phyloP scores from a whole-genome alignment of 73 alveolate genomes.

The Tetrahymena thermophila region DNA sequence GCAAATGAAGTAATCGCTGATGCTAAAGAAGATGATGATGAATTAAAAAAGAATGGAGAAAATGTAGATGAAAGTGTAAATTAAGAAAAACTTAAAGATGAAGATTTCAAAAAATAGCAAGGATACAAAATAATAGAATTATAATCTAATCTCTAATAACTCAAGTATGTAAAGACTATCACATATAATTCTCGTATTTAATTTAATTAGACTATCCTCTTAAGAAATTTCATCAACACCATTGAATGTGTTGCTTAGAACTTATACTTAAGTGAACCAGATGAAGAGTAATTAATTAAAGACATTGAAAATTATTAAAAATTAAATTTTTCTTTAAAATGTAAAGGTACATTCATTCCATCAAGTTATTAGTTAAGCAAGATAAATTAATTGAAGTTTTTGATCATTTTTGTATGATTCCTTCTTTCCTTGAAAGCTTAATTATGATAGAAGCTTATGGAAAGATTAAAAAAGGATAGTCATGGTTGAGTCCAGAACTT shows the following conservation, averaged over 20 bases:
- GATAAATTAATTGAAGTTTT: background rate
- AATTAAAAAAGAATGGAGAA: background rate
- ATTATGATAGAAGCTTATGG: background rate
- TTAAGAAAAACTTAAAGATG: background rate
- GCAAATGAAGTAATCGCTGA: background rate
- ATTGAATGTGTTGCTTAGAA: background rate
- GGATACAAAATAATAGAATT: background rate
- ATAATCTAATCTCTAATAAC: background rate
- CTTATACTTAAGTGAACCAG: background rate
- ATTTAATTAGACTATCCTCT: background rate
- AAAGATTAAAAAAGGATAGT: background rate
- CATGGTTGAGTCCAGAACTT: background rate
- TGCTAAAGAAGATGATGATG: background rate
- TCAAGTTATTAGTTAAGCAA: background rate
- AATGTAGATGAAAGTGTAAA: background rate
- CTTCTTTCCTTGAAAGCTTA: background rate
- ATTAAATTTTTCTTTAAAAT: background rate
- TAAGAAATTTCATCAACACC: background rate
- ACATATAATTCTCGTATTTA: background rate
- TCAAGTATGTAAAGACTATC: background rate
- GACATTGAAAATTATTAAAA: background rate
- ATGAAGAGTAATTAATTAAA: background rate
- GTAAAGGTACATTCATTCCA: background rate
- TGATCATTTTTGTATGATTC: background rate
- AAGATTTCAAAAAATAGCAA: background rate